Evolutionary conservation across 2,329 filamentous ascomycete genomes (phyloP).

Genomic region (Capronia americana): DNA sequence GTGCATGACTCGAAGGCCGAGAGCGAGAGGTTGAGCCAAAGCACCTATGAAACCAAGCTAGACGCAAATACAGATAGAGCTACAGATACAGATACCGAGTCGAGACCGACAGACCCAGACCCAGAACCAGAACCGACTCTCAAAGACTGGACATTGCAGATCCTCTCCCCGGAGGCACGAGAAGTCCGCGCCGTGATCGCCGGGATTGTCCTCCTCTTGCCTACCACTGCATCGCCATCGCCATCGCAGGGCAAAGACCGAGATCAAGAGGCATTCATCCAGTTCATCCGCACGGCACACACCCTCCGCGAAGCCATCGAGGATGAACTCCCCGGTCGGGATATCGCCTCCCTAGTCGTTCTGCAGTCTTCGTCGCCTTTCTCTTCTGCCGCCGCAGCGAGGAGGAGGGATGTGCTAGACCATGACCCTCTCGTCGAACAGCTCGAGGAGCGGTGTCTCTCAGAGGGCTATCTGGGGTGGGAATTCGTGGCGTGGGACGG

Average conservation of each 20-base stretch:
- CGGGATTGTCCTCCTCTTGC: constrained; percentile 49
- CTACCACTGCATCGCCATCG: constrained; percentile 28
- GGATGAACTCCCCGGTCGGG: constrained; percentile 48
- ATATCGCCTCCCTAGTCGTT: constrained; percentile 28
- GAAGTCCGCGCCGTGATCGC: constrained; percentile 55
- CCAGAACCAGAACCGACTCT: constrained; percentile 14
- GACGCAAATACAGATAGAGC: not conserved
- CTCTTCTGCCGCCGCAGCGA: not conserved
- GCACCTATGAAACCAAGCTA: not conserved
- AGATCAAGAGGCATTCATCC: constrained; percentile 38
- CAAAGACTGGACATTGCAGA: constrained; percentile 49
- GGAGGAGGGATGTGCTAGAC: not conserved
- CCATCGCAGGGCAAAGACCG: constrained; percentile 1
- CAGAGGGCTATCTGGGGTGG: constrained; percentile 51
- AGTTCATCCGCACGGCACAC: constrained; percentile 46
- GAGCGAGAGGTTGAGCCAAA: not conserved
- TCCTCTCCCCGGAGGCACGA: constrained; percentile 49
- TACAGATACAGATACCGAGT: not conserved
- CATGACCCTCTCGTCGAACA: constrained; percentile 29
- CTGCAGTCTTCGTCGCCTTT: constrained; percentile 13
- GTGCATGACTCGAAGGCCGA: not conserved
- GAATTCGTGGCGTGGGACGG: constrained; percentile 53
- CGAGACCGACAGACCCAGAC: not conserved
- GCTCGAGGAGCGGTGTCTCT: constrained; percentile 52
- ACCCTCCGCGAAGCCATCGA: constrained; percentile 50